A percentile compares a stretch with the other conserved stretches of the same genome.
These are phyloP conservation scores for Mucor lusitanicus DNA, from an alignment of 371 early-diverging fungal genomes.

Conservation along the genomic window DNA sequence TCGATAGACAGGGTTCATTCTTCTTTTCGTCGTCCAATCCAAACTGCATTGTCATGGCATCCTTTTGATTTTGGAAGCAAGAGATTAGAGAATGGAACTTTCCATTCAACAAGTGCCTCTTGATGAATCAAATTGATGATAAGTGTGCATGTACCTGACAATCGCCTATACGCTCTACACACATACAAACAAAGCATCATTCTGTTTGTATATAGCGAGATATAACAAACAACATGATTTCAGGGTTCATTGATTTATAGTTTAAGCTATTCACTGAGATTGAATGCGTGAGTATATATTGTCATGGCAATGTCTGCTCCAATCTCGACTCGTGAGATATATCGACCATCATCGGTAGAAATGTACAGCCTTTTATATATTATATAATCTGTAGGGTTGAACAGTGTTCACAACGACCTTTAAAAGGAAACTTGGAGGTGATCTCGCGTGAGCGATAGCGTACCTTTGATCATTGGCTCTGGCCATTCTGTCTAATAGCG, in stretches of 20 bases:
- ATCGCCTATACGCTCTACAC: neutral
- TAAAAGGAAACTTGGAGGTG: neutral
- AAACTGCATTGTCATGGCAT: neutral
- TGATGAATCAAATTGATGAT: neutral
- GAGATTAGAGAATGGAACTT: neutral
- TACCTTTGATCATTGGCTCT: neutral
- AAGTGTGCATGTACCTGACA: neutral
- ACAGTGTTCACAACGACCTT: neutral
- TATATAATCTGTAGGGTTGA: neutral
- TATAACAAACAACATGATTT: neutral
- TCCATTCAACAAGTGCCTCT: neutral
- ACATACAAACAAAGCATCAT: neutral
- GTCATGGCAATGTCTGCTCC: neutral
- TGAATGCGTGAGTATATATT: neutral
- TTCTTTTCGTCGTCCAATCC: no score
- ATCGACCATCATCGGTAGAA: neutral
- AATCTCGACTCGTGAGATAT: no score
- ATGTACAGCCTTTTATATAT: neutral
- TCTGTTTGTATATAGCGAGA: neutral
- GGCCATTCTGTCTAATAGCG: neutral
- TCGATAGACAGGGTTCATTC: no score
- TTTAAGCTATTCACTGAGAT: neutral
- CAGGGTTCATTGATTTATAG: neutral
- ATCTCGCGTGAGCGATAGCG: conserved; percentile 2
- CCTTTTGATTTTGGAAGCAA: neutral